Conservation (phyloP, 306 rosid species). For the Biancaea sappan region DNA sequence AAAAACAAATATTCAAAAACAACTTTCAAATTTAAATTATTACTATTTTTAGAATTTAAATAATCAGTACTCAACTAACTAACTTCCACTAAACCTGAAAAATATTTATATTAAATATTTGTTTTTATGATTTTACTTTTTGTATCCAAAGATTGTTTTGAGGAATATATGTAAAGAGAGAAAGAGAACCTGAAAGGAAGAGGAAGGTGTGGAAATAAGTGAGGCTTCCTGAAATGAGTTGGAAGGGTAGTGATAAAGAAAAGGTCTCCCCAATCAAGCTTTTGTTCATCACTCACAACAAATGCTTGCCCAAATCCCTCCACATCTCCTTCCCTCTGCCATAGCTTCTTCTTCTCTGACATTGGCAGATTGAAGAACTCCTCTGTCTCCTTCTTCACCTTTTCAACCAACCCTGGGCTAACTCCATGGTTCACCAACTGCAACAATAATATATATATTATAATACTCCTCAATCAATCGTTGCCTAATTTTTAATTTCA, state of each 20-base stretch:
- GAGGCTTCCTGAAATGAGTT: constrained; percentile 43
- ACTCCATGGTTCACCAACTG: constrained; percentile 67
- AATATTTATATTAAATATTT: no score
- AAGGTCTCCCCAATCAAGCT: constrained; percentile 58
- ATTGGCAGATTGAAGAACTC: constrained; percentile 55
- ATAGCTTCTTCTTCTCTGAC: constrained; percentile 53
- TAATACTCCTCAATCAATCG: no score
- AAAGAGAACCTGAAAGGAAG: constrained; percentile 45
- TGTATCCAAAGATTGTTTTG: no score
- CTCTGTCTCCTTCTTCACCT: constrained; percentile 40
- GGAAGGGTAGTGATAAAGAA: constrained; percentile 52
- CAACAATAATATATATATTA: background rate
- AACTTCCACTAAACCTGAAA: no score
- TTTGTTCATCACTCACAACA: constrained; percentile 44
- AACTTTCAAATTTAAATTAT: no score
- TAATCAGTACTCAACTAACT: no score
- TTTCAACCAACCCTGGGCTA: constrained; percentile 42
- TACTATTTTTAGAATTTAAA: no score
- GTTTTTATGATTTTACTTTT: no score
- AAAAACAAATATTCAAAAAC: no score
- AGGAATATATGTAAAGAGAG: background rate
- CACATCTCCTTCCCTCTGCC: constrained; percentile 48
- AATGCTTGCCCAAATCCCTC: constrained; percentile 77
- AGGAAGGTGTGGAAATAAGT: constrained; percentile 57
- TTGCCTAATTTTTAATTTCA: no score